phyloP scores from a whole-genome alignment of 2,329 filamentous ascomycete species.

The Rhexocercosporidium sp. region DNA sequence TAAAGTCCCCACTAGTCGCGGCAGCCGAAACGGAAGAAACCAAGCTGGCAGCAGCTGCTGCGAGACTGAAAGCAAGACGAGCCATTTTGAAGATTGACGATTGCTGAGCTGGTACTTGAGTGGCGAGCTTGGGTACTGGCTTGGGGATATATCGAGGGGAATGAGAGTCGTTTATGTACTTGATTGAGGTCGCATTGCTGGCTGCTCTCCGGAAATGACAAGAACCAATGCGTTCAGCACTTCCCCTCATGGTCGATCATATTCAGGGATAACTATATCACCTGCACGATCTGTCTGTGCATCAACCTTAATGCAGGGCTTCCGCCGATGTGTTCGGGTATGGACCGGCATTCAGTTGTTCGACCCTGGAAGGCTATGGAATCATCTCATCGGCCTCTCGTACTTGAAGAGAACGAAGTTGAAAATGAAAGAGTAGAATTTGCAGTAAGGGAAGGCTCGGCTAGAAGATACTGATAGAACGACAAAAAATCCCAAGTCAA shows the following conservation, averaged over 20 bases:
- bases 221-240: slow-evolving; percentile 1
- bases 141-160: neutral
- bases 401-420: neutral
- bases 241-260: slow-evolving; percentile 8
- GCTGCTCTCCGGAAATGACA: slow-evolving; percentile 11
- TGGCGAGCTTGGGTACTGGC: neutral
- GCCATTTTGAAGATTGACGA: slow-evolving; percentile 16
- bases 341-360: neutral
- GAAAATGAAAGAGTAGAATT: neutral
- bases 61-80: slow-evolving; percentile 23
- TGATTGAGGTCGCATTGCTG: neutral
- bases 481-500: neutral
- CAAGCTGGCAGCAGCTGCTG: slow-evolving; percentile 24
- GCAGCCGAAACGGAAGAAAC: slow-evolving; percentile 26
- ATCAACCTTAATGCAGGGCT: neutral
- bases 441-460: neutral
- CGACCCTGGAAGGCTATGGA: neutral
- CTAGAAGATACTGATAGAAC: neutral
- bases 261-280: neutral
- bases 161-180: neutral
- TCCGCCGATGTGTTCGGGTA: neutral
- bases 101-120: neutral
- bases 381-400: too few relatives aligned
- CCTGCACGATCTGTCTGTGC: slow-evolving; percentile 7
- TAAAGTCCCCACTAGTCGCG: slow-evolving; percentile 51